A percentile compares a stretch with the other conserved stretches of the same genome.
phyloP scores from a whole-genome alignment of 2,329 filamentous ascomycete genomes.

The Neofusicoccum umdonicola region DNA sequence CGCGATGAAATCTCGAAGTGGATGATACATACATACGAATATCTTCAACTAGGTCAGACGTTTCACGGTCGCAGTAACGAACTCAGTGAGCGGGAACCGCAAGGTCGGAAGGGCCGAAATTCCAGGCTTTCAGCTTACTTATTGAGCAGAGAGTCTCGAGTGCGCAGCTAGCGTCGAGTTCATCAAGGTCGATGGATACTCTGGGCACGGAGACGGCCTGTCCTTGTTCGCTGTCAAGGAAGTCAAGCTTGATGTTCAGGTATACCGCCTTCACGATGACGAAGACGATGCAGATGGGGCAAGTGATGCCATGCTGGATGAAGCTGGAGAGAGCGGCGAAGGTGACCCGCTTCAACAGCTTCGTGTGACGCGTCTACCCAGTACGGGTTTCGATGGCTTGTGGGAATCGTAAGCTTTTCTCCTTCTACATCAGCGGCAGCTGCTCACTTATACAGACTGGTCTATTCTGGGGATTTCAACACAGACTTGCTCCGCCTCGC shows the following conservation, averaged over 20 bases:
- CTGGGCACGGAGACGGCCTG: slow-evolving; percentile 27
- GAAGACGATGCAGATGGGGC: slow-evolving; percentile 25
- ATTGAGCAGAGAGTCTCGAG: slow-evolving; percentile 25
- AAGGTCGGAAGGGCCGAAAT: no score
- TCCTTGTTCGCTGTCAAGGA: slow-evolving; percentile 25
- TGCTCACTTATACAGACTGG: slow-evolving; percentile 27
- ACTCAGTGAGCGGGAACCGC: no score
- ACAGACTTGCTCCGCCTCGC: slow-evolving; percentile 41
- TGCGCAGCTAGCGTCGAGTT: slow-evolving; percentile 31
- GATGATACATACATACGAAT: slow-evolving; percentile 34
- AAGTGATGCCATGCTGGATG: not conserved
- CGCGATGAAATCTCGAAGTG: slow-evolving; percentile 38
- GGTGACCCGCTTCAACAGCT: slow-evolving; percentile 28
- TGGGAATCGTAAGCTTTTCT: slow-evolving; percentile 42
- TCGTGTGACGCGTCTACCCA: slow-evolving; percentile 37
- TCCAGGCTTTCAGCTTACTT: not conserved
- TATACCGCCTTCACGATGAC: slow-evolving; percentile 36
- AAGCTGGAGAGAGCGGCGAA: slow-evolving; percentile 26
- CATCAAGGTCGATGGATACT: slow-evolving; percentile 41
- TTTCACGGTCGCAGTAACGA: slow-evolving; percentile 31
- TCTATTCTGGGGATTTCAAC: slow-evolving; percentile 45
- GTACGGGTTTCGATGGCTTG: slow-evolving; percentile 38
- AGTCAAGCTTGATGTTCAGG: slow-evolving; percentile 43
- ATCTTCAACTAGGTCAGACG: slow-evolving; percentile 34
- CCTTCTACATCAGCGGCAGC: not conserved